A percentile compares a stretch with the other conserved stretches of the same genome.
These are phyloP conservation scores for Stromatinia cepivora DNA, from an alignment of 2,329 filamentous ascomycete species.

Conservation along the genomic window DNA sequence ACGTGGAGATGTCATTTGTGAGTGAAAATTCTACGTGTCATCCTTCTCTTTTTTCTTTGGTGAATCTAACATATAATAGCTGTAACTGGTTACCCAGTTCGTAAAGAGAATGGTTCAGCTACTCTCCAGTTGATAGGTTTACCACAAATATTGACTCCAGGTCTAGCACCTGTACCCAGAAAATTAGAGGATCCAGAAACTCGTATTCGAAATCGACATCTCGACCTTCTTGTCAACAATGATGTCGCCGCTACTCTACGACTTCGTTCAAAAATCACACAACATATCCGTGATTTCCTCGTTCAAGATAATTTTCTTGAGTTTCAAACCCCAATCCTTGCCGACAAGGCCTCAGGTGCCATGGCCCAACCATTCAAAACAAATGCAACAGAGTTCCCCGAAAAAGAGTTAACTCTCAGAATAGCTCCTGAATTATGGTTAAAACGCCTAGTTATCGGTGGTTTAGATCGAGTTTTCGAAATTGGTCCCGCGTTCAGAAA, in stretches of 20 bases:
- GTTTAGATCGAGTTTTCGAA: slow-evolving; percentile 86
- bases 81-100: slow-evolving; percentile 67
- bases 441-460: slow-evolving; percentile 86
- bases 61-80: slow-evolving; percentile 42
- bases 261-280: slow-evolving; percentile 72
- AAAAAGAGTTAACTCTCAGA: slow-evolving; percentile 71
- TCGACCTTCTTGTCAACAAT: slow-evolving; percentile 80
- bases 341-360: slow-evolving; percentile 81
- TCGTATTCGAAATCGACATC: slow-evolving; percentile 74
- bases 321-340: slow-evolving; percentile 87
- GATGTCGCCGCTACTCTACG: slow-evolving; percentile 67
- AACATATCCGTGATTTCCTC: slow-evolving; percentile 72
- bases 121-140: slow-evolving; percentile 68
- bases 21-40: slow-evolving; percentile 42
- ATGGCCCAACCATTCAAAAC: slow-evolving; percentile 85
- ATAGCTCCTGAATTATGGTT: slow-evolving; percentile 96
- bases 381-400: slow-evolving; percentile 70
- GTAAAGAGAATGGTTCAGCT: slow-evolving; percentile 68
- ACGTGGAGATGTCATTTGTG: slow-evolving; percentile 82
- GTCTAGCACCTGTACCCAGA: slow-evolving; percentile 75
- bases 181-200: slow-evolving; percentile 69
- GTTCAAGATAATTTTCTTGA: slow-evolving; percentile 74
- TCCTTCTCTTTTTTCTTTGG: background rate
- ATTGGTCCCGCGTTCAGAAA: slow-evolving; percentile 92
- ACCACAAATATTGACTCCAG: slow-evolving; percentile 73